Evolutionary conservation across 176 grass and related monocot genomes (phyloP).

Genomic region (Eragrostis nindensis): DNA sequence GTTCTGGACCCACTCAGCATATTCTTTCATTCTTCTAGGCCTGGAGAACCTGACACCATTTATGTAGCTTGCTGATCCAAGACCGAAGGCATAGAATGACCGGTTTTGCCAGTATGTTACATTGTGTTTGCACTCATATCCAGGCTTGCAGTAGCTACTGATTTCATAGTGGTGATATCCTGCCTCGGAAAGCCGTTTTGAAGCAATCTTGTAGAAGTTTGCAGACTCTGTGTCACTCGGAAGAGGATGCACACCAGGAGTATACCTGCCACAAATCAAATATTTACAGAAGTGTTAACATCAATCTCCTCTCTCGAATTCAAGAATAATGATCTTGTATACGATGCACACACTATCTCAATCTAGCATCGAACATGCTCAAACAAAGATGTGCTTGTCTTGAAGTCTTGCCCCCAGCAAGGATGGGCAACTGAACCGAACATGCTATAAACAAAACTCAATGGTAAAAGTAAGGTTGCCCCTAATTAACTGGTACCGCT

Average conservation of each 20-base stretch:
- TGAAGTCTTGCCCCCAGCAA: too few relatives aligned
- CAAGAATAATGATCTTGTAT: neutral
- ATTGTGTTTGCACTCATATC: slow-evolving; percentile 92
- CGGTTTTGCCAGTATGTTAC: slow-evolving; percentile 77
- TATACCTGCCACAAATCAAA: slow-evolving; percentile 57
- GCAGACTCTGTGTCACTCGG: slow-evolving; percentile 69
- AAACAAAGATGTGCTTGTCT: neutral
- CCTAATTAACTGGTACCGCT: neutral
- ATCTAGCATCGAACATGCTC: neutral
- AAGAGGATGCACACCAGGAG: slow-evolving; percentile 80
- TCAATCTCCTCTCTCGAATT: neutral
- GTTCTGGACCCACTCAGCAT: slow-evolving; percentile 73
- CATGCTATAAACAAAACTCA: neutral
- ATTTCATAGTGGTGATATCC: slow-evolving; percentile 90
- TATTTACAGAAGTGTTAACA: neutral
- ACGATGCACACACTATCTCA: neutral
- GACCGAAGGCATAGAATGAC: slow-evolving; percentile 83
- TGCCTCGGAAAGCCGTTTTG: slow-evolving; percentile 61
- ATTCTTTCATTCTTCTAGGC: slow-evolving; percentile 82
- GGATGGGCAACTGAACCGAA: neutral
- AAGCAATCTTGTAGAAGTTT: slow-evolving; percentile 89
- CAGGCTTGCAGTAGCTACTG: slow-evolving; percentile 84
- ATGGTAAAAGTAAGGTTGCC: neutral
- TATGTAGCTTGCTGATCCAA: slow-evolving; percentile 84
- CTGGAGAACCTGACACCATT: slow-evolving; percentile 75